phyloP scores from a whole-genome alignment of 768 basidiomycete species.

The Agrocybe praecox region DNA sequence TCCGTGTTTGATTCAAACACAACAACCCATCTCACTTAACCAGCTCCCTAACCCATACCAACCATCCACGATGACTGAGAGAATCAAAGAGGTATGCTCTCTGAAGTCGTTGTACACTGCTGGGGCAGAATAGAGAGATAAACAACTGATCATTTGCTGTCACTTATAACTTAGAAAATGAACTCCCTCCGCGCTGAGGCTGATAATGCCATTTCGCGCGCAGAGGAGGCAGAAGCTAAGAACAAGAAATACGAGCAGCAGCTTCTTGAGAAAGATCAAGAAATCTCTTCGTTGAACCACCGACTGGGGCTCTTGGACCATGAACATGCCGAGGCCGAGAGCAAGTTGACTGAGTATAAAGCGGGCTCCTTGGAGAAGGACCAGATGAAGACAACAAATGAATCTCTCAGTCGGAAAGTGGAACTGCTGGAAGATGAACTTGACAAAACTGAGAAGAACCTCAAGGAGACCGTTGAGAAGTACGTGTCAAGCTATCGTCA shows the following conservation, averaged over 20 bases:
- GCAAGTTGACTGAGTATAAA: constrained; percentile 68
- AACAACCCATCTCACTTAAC: constrained; percentile 15
- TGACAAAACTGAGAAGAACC: constrained; percentile 92
- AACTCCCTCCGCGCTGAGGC: constrained; percentile 79
- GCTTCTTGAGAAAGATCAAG: constrained; percentile 83
- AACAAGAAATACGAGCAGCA: constrained; percentile 77
- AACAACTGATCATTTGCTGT: constrained; percentile 9
- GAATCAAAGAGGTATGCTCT: constrained; percentile 49
- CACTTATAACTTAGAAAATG: constrained; percentile 59
- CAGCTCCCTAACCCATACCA: constrained; percentile 15
- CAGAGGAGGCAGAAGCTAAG: constrained; percentile 85
- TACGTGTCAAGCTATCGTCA: constrained; percentile 42
- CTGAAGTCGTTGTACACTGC: not conserved
- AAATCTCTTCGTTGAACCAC: constrained; percentile 78
- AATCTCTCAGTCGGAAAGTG: constrained; percentile 80
- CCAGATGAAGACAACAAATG: constrained; percentile 67
- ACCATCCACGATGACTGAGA: constrained; percentile 44
- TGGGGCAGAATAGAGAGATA: not conserved
- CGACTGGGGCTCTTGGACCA: constrained; percentile 64
- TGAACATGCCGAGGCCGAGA: constrained; percentile 74
- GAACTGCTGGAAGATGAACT: constrained; percentile 94
- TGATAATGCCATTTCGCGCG: constrained; percentile 77
- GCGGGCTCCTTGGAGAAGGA: constrained; percentile 67
- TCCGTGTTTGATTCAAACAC: constrained; percentile 19
- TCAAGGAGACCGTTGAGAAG: constrained; percentile 97